Percentiles rank a stretch among this genome's conserved stretches.
phyloP scores from a whole-genome alignment of 1,284 basidiomycete genomes.

The Fomitopsis pinicola region DNA sequence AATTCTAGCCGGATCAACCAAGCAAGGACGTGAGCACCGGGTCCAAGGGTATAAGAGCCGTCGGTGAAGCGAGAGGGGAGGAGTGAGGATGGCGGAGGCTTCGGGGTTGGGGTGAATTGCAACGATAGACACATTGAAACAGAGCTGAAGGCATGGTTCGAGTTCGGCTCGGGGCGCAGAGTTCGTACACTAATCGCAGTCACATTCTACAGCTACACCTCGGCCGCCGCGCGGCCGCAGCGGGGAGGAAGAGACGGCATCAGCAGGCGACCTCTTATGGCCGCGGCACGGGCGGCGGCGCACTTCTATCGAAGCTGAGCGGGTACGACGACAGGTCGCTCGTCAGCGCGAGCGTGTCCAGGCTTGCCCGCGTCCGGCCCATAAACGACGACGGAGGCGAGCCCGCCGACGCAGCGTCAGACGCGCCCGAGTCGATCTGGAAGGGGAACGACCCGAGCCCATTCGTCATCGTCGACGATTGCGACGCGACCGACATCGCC shows the following conservation, averaged over 20 bases:
- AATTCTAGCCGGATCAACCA: slow-evolving; percentile 23
- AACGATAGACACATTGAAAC: neutral
- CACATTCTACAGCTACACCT: slow-evolving; percentile 14
- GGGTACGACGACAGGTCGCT: slow-evolving; percentile 77
- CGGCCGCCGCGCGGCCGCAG: neutral
- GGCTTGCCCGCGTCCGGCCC: slow-evolving; percentile 63
- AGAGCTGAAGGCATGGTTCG: slow-evolving; percentile 1
- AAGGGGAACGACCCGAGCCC: slow-evolving; percentile 78
- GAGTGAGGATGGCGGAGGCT: neutral
- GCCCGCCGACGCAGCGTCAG: slow-evolving; percentile 11
- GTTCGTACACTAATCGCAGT: slow-evolving; percentile 9
- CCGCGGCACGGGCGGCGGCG: slow-evolving; percentile 16
- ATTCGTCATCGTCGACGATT: slow-evolving; percentile 68
- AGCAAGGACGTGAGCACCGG: slow-evolving; percentile 17
- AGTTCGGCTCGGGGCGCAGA: slow-evolving; percentile 3
- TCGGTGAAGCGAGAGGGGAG: neutral
- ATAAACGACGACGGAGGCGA: slow-evolving; percentile 20
- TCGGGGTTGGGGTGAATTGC: slow-evolving; percentile 4
- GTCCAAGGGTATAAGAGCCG: slow-evolving; percentile 14
- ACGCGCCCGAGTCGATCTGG: slow-evolving; percentile 59
- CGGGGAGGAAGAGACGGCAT: neutral
- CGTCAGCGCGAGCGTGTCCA: slow-evolving; percentile 78
- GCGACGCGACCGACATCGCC: slow-evolving; percentile 67
- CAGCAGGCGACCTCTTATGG: slow-evolving; percentile 11
- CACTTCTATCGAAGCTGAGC: slow-evolving; percentile 49